Conservation (phyloP, 441 rosid species). For the Cnidoscolus chayamansa region DNA sequence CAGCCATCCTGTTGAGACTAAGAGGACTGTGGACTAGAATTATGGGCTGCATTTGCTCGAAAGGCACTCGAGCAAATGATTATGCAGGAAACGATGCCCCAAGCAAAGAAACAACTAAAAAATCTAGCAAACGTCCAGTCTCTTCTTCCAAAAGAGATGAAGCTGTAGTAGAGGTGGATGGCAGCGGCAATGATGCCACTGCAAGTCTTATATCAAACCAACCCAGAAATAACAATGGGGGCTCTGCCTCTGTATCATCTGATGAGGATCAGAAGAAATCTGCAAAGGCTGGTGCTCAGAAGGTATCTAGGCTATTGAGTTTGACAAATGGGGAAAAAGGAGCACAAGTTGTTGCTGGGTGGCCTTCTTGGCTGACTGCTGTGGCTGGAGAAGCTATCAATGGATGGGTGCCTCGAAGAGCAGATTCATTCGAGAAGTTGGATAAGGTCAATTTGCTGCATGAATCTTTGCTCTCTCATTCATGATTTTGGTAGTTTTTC, state of each 20-base stretch:
- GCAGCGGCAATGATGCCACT: constrained; percentile 44
- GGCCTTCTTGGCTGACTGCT: constrained; percentile 87
- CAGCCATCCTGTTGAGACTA: constrained; percentile 14
- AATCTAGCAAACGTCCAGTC: constrained; percentile 36
- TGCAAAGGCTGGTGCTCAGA: constrained; percentile 29
- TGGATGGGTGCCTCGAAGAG: constrained; percentile 87
- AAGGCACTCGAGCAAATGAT: constrained; percentile 50
- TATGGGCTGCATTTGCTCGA: constrained; percentile 94
- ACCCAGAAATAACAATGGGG: constrained; percentile 24
- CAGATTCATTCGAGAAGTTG: constrained; percentile 85
- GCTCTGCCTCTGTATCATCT: constrained; percentile 27
- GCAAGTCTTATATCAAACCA: constrained; percentile 46
- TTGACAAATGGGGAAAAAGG: constrained; percentile 60
- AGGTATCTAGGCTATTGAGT: constrained; percentile 42
- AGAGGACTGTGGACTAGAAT: constrained; percentile 35
- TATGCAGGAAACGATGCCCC: constrained; percentile 4
- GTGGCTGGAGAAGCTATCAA: constrained; percentile 94
- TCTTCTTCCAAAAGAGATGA: constrained; percentile 41
- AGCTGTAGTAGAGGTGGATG: constrained; percentile 36
- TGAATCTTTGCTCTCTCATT: neutral
- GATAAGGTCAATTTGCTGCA: constrained; percentile 58
- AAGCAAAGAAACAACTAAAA: constrained; percentile 31
- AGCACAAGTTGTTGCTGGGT: constrained; percentile 74
- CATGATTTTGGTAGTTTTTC: neutral
- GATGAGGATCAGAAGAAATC: constrained; percentile 45